Percentiles rank a stretch among this genome's conserved stretches.
phyloP scores from a whole-genome alignment of 495 filamentous ascomycete species.

The Hypoxylon crocopeplum region DNA sequence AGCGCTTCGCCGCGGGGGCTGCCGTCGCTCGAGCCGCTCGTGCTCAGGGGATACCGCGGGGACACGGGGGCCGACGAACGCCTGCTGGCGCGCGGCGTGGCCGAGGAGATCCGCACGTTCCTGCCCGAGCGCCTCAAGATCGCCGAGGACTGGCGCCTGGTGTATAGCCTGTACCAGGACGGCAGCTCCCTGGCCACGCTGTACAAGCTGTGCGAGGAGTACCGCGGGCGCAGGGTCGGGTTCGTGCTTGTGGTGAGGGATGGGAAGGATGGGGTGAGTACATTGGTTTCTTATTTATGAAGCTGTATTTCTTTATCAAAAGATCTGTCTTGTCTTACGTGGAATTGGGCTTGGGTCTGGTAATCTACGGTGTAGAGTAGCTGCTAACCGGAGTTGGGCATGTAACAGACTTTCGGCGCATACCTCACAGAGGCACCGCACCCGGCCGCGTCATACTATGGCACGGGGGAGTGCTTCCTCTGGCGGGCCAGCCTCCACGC shows the following conservation, averaged over 20 bases:
- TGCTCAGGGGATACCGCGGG: constrained; percentile 47
- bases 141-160: constrained; percentile 82
- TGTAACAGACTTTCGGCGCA: constrained; percentile 80
- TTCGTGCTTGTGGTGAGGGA: constrained; percentile 90
- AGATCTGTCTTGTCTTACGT: no score
- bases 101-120: constrained; percentile 92
- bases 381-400: neutral
- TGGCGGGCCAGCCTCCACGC: constrained; percentile 79
- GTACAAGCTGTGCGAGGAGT: constrained; percentile 72
- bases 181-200: constrained; percentile 86
- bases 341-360: no score
- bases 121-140: constrained; percentile 86
- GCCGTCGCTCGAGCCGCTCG: constrained; percentile 54
- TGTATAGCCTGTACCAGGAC: constrained; percentile 92
- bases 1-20: constrained; percentile 48
- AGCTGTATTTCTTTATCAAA: no score
- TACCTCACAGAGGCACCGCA: constrained; percentile 90
- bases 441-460: constrained; percentile 84
- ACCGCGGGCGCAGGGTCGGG: constrained; percentile 73
- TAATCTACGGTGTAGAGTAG: no score
- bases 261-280: constrained; percentile 70
- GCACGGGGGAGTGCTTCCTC: constrained; percentile 97
- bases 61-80: constrained; percentile 47
- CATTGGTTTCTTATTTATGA: neutral
- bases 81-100: constrained; percentile 73